These are phyloP conservation scores for Auxenochlorella pyrenoidosa DNA, from an alignment of 139 green algal species.

Conservation along the genomic window DNA sequence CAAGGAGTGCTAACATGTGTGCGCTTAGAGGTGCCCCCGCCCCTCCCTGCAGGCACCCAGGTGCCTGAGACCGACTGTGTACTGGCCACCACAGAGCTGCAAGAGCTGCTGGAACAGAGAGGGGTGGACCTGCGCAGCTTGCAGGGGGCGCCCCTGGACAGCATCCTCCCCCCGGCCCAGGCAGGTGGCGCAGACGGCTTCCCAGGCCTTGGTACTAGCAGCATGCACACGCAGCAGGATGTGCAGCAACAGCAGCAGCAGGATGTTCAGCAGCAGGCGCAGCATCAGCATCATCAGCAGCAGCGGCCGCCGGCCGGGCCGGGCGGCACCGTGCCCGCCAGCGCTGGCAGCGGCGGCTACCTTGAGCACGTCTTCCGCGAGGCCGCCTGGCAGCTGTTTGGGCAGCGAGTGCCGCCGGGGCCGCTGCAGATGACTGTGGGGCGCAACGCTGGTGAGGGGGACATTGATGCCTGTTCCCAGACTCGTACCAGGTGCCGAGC, in stretches of 20 bases:
- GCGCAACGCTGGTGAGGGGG: slow-evolving; percentile 44
- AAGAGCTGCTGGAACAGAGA: slow-evolving; percentile 76
- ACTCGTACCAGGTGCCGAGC: no score
- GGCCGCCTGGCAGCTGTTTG: slow-evolving; percentile 79
- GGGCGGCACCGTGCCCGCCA: background rate
- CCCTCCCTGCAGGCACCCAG: slow-evolving; percentile 34
- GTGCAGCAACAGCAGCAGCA: slow-evolving; percentile 1
- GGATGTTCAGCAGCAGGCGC: no score
- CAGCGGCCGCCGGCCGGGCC: background rate
- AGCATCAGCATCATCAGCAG: background rate
- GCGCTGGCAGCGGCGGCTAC: slow-evolving; percentile 83
- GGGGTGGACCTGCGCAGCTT: slow-evolving; percentile 36
- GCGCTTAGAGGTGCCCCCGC: background rate
- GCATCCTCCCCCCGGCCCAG: background rate
- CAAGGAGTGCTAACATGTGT: no score
- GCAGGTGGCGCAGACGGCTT: background rate
- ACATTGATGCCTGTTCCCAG: no score
- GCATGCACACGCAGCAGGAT: background rate
- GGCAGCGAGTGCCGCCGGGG: slow-evolving; percentile 63
- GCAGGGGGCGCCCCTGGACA: slow-evolving; percentile 43
- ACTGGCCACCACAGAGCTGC: slow-evolving; percentile 89
- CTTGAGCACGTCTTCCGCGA: slow-evolving; percentile 82
- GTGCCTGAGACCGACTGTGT: slow-evolving; percentile 91
- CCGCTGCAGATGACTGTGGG: slow-evolving; percentile 68
- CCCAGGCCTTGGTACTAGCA: background rate